phyloP scores from a whole-genome alignment of 2,329 filamentous ascomycete species.

The Nemania sp. region DNA sequence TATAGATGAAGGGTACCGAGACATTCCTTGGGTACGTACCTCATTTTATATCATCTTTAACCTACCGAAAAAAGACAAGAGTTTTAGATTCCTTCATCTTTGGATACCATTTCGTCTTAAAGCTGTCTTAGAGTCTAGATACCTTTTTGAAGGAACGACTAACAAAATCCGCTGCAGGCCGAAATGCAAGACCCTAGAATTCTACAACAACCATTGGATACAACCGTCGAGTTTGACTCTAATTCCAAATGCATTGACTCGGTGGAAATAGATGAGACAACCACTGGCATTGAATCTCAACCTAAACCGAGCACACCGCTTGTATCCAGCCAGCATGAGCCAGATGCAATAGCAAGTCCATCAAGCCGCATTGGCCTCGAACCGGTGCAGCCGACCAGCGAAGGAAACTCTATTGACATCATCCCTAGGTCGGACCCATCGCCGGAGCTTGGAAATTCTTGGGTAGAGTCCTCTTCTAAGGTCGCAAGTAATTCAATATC shows the following conservation, averaged over 20 bases:
- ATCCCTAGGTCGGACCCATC: background rate
- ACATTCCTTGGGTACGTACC: conserved; percentile 61
- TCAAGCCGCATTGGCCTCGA: background rate
- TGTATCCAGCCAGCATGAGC: background rate
- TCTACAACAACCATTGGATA: conserved; percentile 59
- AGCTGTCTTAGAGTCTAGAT: background rate
- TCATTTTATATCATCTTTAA: background rate
- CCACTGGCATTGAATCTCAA: background rate
- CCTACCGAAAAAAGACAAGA: background rate
- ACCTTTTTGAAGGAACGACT: conserved; percentile 20
- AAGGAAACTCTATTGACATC: background rate
- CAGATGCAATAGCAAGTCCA: background rate
- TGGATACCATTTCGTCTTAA: background rate
- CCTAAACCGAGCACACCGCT: background rate
- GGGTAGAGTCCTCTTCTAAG: conserved; percentile 2
- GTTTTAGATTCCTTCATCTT: background rate
- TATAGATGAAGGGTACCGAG: conserved; percentile 70
- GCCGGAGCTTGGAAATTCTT: conserved; percentile 14
- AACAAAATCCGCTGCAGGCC: conserved; percentile 35
- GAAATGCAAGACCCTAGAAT: conserved; percentile 78
- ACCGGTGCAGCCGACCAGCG: background rate
- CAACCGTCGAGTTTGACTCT: conserved; percentile 18
- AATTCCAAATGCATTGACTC: conserved; percentile 7
- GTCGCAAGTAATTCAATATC: conserved; percentile 37
- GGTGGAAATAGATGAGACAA: conserved; percentile 6